Evolutionary conservation across 305 asterid genomes (phyloP), one percentile per base, ranked within the genome.

Genomic region (Andrographis paniculata): DNA sequence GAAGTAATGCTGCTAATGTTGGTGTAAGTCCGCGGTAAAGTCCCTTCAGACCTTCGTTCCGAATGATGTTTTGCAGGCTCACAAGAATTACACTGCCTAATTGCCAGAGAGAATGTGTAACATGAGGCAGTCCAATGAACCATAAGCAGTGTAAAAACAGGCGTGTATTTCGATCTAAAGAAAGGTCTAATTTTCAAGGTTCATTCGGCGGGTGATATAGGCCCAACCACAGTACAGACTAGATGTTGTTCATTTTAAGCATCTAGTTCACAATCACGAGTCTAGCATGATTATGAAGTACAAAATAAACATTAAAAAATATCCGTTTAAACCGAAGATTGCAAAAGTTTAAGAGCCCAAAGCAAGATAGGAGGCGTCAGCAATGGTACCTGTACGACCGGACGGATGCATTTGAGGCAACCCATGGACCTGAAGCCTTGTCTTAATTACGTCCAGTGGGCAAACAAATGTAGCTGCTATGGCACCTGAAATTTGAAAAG

Each of bases 11-110:
- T 21, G 83, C 55, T 69, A 91, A 46, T 45, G 96, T 87, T 33
- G 99, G 96, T 45, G 99, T 79, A 64, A 91, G 99, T 41, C 99
- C 99, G 19, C 95, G 95, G 68, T 91, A 91, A 52, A 91, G 82
- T 52, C 99, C 99, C 82, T 65, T 76, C 41, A 74, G 37, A 42
- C 99, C 99, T 76, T 91, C 96, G 8, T 62, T 72, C 28, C 65
- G 72, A 50, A 91, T 58, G 37, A 91, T 83, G 60, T 60, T 66
- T 56, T 72, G 82, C 10, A 91, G 76, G 74, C 84, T 84, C 60
- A 81, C 74, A 50, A 79, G 56, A 67, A 91, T 87, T 49, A 91
- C 79, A 72, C 94, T 72, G 47, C 96, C 99, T 91, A 72, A 58
- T 74, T 50, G 63, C 54, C 61, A 63, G 30, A 62, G 60, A 48